Conservation (phyloP, 192 early-diverging fungal genomes). For the Gorgonomyces haynaldii region DNA sequence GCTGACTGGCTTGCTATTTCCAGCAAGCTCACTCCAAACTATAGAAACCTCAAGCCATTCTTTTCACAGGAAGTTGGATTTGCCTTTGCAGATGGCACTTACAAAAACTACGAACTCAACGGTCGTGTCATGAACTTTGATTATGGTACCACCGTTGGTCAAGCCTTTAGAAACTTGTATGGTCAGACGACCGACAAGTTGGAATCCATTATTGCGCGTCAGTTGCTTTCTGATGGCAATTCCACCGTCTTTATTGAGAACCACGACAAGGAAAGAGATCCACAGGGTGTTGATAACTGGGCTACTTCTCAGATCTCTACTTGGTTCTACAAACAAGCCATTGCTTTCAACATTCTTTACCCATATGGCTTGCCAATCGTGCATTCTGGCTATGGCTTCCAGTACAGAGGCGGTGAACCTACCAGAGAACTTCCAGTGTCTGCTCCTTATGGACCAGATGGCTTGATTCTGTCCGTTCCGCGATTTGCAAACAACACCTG, state of each 20-base stretch:
- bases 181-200: slow-evolving; percentile 3
- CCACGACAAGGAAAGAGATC: slow-evolving; percentile 5
- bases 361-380: slow-evolving; percentile 6
- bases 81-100: background rate
- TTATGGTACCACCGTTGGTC: slow-evolving; percentile 3
- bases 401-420: background rate
- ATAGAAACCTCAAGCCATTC: slow-evolving; percentile 1
- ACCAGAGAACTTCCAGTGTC: slow-evolving; percentile 1
- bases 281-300: background rate
- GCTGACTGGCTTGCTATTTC: background rate
- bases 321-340: slow-evolving; percentile 7
- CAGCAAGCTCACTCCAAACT: background rate
- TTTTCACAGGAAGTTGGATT: slow-evolving; percentile 2
- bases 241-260: background rate
- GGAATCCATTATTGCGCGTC: background rate
- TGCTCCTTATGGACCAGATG: background rate
- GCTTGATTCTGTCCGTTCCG: background rate
- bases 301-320: background rate
- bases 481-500: background rate
- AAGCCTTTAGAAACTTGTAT: slow-evolving; percentile 6
- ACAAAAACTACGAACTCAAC: slow-evolving; percentile 3
- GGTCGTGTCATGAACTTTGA: slow-evolving; percentile 5
- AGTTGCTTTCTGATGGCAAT: background rate
- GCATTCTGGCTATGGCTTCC: slow-evolving; percentile 7
- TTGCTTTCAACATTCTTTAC: slow-evolving; percentile 3